A percentile compares a stretch with the other conserved stretches of the same genome.
Evolutionary conservation across 2,329 filamentous ascomycete genomes (phyloP).

Genomic region (Pseudogymnoascus sp.): DNA sequence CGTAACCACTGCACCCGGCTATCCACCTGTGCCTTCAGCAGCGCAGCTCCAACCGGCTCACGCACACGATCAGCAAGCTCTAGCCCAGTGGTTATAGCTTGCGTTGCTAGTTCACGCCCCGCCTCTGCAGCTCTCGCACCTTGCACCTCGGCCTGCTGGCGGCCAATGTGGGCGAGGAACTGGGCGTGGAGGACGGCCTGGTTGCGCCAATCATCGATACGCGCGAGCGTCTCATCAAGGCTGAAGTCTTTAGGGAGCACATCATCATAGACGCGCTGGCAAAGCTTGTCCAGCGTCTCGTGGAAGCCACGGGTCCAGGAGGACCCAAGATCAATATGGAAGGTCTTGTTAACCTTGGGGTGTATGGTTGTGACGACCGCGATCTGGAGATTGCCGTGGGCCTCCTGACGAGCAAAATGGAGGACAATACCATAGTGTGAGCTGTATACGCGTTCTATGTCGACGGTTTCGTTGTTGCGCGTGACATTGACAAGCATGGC

Average conservation of each 20-base stretch:
- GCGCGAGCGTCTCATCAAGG: background rate
- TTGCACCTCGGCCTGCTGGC: slow-evolving; percentile 23
- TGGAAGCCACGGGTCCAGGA: slow-evolving; percentile 20
- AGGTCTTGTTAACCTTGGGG: slow-evolving; percentile 52
- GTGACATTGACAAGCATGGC: slow-evolving; percentile 48
- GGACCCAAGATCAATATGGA: slow-evolving; percentile 49
- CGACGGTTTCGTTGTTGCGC: slow-evolving; percentile 38
- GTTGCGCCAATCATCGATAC: slow-evolving; percentile 1
- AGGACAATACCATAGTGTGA: slow-evolving; percentile 27
- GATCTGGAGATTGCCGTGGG: slow-evolving; percentile 49
- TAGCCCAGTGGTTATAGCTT: background rate
- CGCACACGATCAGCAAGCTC: slow-evolving; percentile 14
- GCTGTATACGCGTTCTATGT: slow-evolving; percentile 34
- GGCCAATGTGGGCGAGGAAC: slow-evolving; percentile 34
- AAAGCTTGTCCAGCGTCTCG: slow-evolving; percentile 20
- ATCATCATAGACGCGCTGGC: background rate
- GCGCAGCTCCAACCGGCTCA: slow-evolving; percentile 35
- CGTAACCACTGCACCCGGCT: slow-evolving; percentile 51
- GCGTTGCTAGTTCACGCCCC: background rate
- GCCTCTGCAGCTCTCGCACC: background rate
- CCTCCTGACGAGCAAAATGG: slow-evolving; percentile 45
- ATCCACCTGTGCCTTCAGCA: slow-evolving; percentile 46
- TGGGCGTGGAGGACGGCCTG: slow-evolving; percentile 19
- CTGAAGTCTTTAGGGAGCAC: background rate
- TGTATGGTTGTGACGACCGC: slow-evolving; percentile 49